These are phyloP conservation scores for Microcos paniculata DNA, from an alignment of 345 rosid species.

Conservation along the genomic window DNA sequence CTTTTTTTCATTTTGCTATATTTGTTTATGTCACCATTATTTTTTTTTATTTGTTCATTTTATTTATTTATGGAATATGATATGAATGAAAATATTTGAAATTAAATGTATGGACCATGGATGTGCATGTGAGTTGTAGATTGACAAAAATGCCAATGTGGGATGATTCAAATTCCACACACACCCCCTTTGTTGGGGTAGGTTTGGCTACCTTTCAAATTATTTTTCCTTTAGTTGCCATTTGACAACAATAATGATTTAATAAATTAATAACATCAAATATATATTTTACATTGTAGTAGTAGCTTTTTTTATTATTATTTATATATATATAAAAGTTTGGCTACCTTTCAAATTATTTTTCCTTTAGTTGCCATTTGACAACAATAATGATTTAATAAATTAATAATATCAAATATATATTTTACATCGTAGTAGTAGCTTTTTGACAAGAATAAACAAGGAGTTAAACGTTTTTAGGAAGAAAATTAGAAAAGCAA, in stretches of 20 bases:
- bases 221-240: not conserved
- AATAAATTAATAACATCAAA: not conserved
- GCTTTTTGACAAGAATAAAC: not conserved
- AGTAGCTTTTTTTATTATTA: not conserved
- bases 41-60: too few species aligned
- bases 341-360: not conserved
- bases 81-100: not conserved
- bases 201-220: not conserved
- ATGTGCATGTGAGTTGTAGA: not conserved
- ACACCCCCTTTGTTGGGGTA: not conserved
- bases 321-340: too few species aligned
- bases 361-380: not conserved
- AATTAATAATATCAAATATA: not conserved
- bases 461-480: not conserved
- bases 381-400: not conserved
- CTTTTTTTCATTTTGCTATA: too few species aligned
- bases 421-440: not conserved
- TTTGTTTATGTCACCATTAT: not conserved
- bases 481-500: not conserved
- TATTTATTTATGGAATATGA: too few species aligned
- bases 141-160: constrained; percentile 3
- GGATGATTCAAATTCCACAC: constrained; percentile 1
- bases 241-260: not conserved
- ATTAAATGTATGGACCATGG: not conserved
- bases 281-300: not conserved